Evolutionary conservation across 169 alveolate species (phyloP).

Genomic region (Pseudocohnilembus persalinus): DNA sequence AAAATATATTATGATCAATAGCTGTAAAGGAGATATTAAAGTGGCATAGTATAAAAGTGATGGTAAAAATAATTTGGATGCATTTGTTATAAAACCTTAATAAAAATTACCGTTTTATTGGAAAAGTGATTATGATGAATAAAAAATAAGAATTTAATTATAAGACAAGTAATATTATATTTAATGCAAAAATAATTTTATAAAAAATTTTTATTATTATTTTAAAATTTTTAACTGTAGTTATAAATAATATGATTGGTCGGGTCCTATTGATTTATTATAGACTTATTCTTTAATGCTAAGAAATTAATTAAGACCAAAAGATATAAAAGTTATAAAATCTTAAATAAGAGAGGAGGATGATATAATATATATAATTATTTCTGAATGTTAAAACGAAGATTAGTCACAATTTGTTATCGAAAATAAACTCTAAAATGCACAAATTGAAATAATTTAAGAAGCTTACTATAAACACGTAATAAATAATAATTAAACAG

Average conservation of each 20-base stretch:
- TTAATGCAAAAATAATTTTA: no score
- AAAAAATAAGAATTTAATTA: no score
- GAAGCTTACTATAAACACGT: not conserved
- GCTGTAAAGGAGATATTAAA: not conserved
- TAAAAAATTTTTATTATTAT: no score
- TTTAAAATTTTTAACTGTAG: not conserved
- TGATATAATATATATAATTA: no score
- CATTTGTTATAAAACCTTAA: not conserved
- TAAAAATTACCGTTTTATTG: not conserved
- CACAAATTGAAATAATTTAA: not conserved
- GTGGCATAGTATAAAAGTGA: not conserved
- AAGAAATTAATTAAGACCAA: not conserved
- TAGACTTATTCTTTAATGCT: not conserved
- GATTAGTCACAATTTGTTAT: not conserved
- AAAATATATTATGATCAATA: no score
- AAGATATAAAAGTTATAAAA: not conserved
- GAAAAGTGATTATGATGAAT: not conserved
- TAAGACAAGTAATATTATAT: not conserved
- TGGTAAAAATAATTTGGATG: not conserved
- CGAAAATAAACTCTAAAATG: not conserved
- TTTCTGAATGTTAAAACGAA: not conserved
- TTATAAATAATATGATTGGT: not conserved
- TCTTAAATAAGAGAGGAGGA: not conserved
- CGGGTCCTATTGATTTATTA: not conserved
- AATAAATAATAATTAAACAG: no score